These are phyloP conservation scores for Alternaria dauci DNA, from an alignment of 2,329 filamentous ascomycete genomes.

Conservation along the genomic window DNA sequence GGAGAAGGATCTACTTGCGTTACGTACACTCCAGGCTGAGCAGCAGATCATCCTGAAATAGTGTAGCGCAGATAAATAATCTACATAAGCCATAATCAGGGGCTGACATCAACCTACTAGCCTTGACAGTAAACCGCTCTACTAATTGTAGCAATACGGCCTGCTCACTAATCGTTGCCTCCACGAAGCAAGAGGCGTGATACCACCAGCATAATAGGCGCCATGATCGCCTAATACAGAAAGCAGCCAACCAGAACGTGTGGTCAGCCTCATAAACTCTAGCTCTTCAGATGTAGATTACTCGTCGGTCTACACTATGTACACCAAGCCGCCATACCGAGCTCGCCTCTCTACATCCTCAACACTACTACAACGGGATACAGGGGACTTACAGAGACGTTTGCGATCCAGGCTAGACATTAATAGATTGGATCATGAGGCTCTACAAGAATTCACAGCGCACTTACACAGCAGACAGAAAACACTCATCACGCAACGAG, in stretches of 20 bases:
- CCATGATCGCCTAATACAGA: constrained; percentile 10
- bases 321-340: constrained; percentile 21
- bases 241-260: constrained; percentile 8
- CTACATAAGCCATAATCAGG: constrained; percentile 14
- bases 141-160: constrained; percentile 9
- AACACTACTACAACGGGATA: constrained; percentile 12
- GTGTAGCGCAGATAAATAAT: constrained; percentile 10
- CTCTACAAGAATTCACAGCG: constrained; percentile 24
- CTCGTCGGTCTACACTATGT: constrained; percentile 15
- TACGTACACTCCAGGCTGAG: constrained; percentile 11
- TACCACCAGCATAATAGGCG: constrained; percentile 10
- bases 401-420: constrained; percentile 13
- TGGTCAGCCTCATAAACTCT: constrained; percentile 13
- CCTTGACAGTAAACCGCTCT: constrained; percentile 9
- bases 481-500: constrained; percentile 30
- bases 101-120: constrained; percentile 11
- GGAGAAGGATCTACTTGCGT: constrained; percentile 16
- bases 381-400: constrained; percentile 13
- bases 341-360: constrained; percentile 22
- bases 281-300: constrained; percentile 23
- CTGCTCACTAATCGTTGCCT: constrained; percentile 9
- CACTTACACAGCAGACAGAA: constrained; percentile 26
- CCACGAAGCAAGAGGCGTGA: constrained; percentile 13
- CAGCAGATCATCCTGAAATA: constrained; percentile 14
- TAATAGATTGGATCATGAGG: constrained; percentile 13